Percentiles rank a stretch among this genome's conserved stretches.
phyloP scores from a whole-genome alignment of 352 stramenopile species.

The Pythium vanterpoolii region DNA sequence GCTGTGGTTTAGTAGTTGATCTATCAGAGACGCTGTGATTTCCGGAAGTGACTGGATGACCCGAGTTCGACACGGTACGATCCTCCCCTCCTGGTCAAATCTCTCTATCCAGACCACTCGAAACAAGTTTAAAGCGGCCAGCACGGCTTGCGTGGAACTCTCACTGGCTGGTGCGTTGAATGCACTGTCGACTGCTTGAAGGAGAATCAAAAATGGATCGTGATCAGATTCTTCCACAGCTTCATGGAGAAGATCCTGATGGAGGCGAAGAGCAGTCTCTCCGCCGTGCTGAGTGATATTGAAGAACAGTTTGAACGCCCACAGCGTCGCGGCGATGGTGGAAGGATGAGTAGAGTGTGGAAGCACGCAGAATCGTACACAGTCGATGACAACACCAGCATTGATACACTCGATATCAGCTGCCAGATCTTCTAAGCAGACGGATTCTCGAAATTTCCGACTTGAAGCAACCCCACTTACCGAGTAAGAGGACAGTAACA shows the following conservation, averaged over 20 bases:
- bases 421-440: conserved; percentile 12
- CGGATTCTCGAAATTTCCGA: conserved; percentile 1
- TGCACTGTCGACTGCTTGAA: not conserved
- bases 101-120: conserved; percentile 16
- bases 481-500: not conserved
- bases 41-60: not conserved
- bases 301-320: conserved; percentile 11
- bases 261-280: not conserved
- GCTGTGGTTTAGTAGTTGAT: not conserved
- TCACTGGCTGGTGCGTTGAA: not conserved
- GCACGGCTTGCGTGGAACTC: not conserved
- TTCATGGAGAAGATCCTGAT: conserved; percentile 6
- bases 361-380: conserved; percentile 1
- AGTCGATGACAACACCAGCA: not conserved
- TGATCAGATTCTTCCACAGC: not conserved
- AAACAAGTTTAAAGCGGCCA: conserved; percentile 3
- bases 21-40: not conserved
- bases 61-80: not conserved
- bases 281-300: conserved; percentile 14
- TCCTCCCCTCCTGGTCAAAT: conserved; percentile 11
- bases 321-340: not conserved
- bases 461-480: too few relatives aligned
- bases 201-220: not conserved
- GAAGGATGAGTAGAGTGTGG: not conserved
- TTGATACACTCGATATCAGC: not conserved